Percentiles rank a stretch among this genome's conserved stretches.
phyloP scores from a whole-genome alignment of 2,329 filamentous ascomycete genomes.

The Stemphylium beticola region DNA sequence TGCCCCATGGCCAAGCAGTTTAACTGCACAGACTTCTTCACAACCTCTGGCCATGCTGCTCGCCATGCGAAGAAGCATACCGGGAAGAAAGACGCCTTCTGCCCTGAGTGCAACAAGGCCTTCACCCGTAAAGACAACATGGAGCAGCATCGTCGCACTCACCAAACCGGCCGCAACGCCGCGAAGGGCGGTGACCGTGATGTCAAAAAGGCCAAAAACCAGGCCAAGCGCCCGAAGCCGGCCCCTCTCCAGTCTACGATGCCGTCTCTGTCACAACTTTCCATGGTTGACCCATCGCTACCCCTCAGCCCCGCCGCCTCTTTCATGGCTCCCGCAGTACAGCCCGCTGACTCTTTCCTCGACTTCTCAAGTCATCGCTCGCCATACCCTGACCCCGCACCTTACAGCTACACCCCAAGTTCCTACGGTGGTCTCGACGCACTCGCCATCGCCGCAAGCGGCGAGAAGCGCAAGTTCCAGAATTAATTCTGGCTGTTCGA shows the following conservation, averaged over 20 bases:
- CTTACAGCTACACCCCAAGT: constrained; percentile 32
- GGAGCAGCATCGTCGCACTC: constrained; percentile 83
- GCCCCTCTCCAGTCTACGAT: constrained; percentile 39
- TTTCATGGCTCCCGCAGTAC: constrained; percentile 40
- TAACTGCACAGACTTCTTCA: constrained; percentile 79
- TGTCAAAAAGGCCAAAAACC: constrained; percentile 47
- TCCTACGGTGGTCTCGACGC: constrained; percentile 46
- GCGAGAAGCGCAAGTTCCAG: constrained; percentile 48
- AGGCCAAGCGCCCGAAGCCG: constrained; percentile 42
- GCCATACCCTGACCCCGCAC: constrained; percentile 41
- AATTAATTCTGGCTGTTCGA: constrained; percentile 10
- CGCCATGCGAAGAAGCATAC: constrained; percentile 86
- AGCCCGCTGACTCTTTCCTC: constrained; percentile 30
- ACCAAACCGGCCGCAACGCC: constrained; percentile 61
- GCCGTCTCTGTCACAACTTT: constrained; percentile 25
- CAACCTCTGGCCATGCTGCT: constrained; percentile 83
- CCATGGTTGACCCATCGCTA: constrained; percentile 39
- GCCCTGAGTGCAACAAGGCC: constrained; percentile 74
- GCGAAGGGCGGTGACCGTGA: constrained; percentile 42
- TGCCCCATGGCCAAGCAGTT: constrained; percentile 75
- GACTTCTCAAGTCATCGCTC: constrained; percentile 31
- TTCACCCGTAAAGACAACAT: constrained; percentile 86
- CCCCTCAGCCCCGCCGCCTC: constrained; percentile 36
- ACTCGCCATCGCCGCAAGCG: constrained; percentile 46
- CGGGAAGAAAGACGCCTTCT: constrained; percentile 77